Base-by-base conservation (phyloP, 225 moss, liverwort and hornwort genomes). In the Bryoerythrophyllum caledonicum region DNA sequence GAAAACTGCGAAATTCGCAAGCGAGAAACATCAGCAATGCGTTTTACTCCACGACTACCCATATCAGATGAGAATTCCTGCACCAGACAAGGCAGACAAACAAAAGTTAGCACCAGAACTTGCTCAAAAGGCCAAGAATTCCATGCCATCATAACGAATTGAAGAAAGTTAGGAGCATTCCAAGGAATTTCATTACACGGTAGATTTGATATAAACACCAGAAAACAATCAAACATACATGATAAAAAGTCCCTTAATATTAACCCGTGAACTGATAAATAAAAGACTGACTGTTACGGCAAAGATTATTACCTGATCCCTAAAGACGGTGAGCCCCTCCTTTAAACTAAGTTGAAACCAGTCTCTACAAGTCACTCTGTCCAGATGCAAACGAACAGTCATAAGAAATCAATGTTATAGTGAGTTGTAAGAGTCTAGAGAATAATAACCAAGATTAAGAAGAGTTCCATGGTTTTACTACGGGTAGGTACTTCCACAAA, bases 341-440 rank as follows among this genome's bases (percentile, higher is more conserved):
- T 97, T 97, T 67, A 97, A 81, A 83, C 96, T 97, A 78, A 97
- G 88, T 79, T 97, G 96, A 79, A 97, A 97, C 96, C 96, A 97
- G 74, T 97, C 96, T 60, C 96, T 90, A 70, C 96, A 97, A 48
- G 96, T 97, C 26, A 97, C 96, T 72, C 96, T 96, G 81, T 73
- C 52, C 68, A 70, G 35, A 62, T 23, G 70, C 27, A 77, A 67
- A 59, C 61, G 24, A 40, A 23, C 20, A 52, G 49, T 17, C 40
- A 48, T 79, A 40, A 82, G 27, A n/a, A 35, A 71, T 71, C 26
- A 21, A 26, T 48, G 52, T 34, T 25, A 24, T 9, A 11, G 35
- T 44, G 32, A 14, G 43, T 13, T 9, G 23, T 48, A 51, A 30
- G 19, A 54, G 12, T 59, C 51, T 14, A 57, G 19, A 2, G 46